Evolutionary conservation across 495 filamentous ascomycete genomes (phyloP).

Genomic region (Podospora bellae-mahoneyi): DNA sequence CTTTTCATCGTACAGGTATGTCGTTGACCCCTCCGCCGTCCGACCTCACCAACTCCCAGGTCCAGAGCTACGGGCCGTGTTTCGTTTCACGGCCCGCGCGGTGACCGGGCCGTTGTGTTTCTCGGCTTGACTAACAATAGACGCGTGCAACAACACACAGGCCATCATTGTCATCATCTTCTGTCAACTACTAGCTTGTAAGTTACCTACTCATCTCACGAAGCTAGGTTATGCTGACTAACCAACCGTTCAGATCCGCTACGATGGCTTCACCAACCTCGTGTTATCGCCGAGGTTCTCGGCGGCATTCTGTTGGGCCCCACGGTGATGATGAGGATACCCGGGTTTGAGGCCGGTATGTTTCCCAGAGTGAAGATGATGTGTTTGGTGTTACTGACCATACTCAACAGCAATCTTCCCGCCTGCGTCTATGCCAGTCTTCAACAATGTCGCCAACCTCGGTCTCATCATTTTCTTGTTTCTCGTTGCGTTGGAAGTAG

Average conservation of each 20-base stretch:
- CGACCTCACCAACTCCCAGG: constrained; percentile 2
- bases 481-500: constrained; percentile 87
- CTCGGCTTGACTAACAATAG: constrained; percentile 27
- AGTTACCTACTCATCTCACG: neutral
- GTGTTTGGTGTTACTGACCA: constrained; percentile 17
- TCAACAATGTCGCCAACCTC: constrained; percentile 82
- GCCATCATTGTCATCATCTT: constrained; percentile 86
- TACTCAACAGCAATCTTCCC: constrained; percentile 66
- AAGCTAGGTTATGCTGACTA: constrained; percentile 6
- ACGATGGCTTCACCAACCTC: constrained; percentile 80
- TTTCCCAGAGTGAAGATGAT: constrained; percentile 34
- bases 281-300: constrained; percentile 94
- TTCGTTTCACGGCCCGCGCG: constrained; percentile 7
- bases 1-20: constrained; percentile 91
- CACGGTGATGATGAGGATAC: constrained; percentile 79
- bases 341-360: constrained; percentile 69
- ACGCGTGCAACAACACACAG: constrained; percentile 42
- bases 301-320: constrained; percentile 88
- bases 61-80: constrained; percentile 9
- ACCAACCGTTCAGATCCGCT: constrained; percentile 52
- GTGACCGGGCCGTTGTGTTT: constrained; percentile 5
- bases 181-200: constrained; percentile 67
- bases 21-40: constrained; percentile 6
- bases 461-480: constrained; percentile 91
- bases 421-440: constrained; percentile 62